A percentile compares a stretch with the other conserved stretches of the same genome.
phyloP scores from a whole-genome alignment of 257 asterid species.

The Ligustrum vulgare region DNA sequence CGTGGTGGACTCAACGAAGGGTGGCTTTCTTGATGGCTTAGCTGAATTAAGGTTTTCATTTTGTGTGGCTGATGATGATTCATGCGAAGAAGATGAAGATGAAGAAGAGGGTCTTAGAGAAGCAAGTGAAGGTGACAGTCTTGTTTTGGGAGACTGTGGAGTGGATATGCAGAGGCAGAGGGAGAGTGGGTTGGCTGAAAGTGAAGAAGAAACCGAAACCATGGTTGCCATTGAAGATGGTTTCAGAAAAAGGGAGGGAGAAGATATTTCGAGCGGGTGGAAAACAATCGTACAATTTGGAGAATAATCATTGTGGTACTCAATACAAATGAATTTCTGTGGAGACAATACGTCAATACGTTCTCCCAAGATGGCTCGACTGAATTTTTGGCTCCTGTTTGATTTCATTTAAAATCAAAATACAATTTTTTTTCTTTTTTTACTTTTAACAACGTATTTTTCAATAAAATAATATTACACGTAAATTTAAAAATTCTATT shows the following conservation, averaged over 20 bases:
- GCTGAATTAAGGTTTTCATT: slow-evolving; percentile 33
- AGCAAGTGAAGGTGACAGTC: slow-evolving; percentile 31
- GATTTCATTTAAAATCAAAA: too few relatives aligned
- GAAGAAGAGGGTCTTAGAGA: slow-evolving; percentile 41
- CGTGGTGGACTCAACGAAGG: slow-evolving; percentile 40
- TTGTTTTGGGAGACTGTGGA: slow-evolving; percentile 23
- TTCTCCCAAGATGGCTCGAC: too few relatives aligned
- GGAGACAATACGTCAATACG: too few relatives aligned
- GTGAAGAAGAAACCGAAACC: slow-evolving; percentile 34
- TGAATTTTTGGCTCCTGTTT: too few relatives aligned
- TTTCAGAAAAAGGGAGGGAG: background rate
- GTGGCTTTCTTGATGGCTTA: slow-evolving; percentile 29
- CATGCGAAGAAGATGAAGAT: slow-evolving; percentile 36
- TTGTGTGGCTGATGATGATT: slow-evolving; percentile 45
- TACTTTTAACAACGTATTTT: too few relatives aligned
- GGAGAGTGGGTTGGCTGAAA: slow-evolving; percentile 36
- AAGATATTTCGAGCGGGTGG: background rate
- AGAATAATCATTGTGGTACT: too few relatives aligned
- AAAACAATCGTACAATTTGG: too few relatives aligned
- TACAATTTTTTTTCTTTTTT: too few relatives aligned
- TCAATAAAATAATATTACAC: too few relatives aligned
- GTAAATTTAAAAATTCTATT: too few relatives aligned
- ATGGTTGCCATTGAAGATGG: slow-evolving; percentile 54
- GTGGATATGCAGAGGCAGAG: slow-evolving; percentile 34
- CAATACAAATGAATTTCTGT: too few relatives aligned